Evolutionary conservation across 306 rosid genomes (phyloP), one percentile per base, ranked within the genome.

Genomic region (Aeschynomene evenia): DNA sequence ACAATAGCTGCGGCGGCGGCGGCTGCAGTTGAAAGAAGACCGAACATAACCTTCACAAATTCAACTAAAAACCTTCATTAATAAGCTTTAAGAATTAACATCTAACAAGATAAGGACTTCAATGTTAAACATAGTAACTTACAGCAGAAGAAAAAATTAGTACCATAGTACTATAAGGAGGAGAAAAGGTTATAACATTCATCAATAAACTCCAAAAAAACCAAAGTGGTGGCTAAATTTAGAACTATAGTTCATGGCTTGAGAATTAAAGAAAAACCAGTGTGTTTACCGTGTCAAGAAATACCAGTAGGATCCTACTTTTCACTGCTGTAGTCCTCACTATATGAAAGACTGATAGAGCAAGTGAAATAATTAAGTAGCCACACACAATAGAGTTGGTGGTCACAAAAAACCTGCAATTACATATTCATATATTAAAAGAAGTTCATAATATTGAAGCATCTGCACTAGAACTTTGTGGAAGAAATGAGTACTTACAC

Each of bases 351-450:
- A 77, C n/a, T 19, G 90, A 87, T 10, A 71, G 24, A 5, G 20
- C 51, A 24, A 83, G 85, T 28, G 88, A 87, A 42, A 87, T 69
- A 64, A 68, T 79, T 26, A 87, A 81, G 64, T 87, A 83, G 42
- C 59, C 86, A 51, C 83, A 83, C 4, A 79, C 88, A 68, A 85
- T 46, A 19, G 88, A 71, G 69, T 87, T 87, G 33, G 63, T 65
- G 21, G 53, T 42, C 80, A 87, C 86, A 81, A 85, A 87, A 48
- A 77, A 83, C 85, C 93, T 85, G 83, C 19, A 68, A 59, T 58
- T 19, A 29, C 43, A 62, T 12, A 50, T 18, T 36, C 23, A 14
- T 19, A 49, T 9, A 16, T 18, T 34, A 4, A 16, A 11, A 22
- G 15, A 37, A 49, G 28, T 34, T 20, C 11, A 19, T 66, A 3